phyloP scores from a whole-genome alignment of 306 rosid genomes.

The Cicer cuneatum region DNA sequence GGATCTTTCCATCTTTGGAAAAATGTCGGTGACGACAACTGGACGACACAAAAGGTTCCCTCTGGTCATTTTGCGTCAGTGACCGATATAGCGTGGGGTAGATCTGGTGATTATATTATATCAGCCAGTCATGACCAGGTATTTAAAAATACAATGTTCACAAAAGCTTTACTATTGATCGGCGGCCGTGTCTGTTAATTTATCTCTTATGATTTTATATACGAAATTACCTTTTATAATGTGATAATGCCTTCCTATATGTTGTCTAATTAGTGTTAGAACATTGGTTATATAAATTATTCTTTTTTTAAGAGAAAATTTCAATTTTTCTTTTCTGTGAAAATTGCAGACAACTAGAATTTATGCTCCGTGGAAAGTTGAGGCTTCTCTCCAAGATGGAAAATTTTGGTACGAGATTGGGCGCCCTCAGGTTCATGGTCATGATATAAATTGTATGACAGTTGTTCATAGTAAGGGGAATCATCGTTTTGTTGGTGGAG shows the following conservation, averaged over 20 bases:
- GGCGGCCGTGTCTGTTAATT: not conserved
- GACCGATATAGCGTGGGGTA: constrained; percentile 83
- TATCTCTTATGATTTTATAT: constrained; percentile 9
- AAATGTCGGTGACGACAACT: constrained; percentile 73
- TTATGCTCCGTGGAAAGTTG: constrained; percentile 81
- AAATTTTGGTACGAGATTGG: constrained; percentile 86
- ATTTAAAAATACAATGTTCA: constrained; percentile 13
- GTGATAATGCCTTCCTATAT: constrained; percentile 3
- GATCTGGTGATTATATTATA: constrained; percentile 76
- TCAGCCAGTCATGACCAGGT: constrained; percentile 99
- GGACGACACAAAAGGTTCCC: constrained; percentile 96
- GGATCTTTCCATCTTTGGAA: constrained; percentile 98
- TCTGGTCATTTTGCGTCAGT: constrained; percentile 96
- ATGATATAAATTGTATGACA: constrained; percentile 86
- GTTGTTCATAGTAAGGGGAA: constrained; percentile 78
- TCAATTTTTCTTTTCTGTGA: constrained; percentile 30
- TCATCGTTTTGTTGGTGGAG: constrained; percentile 93
- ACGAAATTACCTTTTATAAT: constrained; percentile 8
- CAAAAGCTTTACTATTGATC: constrained; percentile 23
- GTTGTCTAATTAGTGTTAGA: constrained; percentile 34
- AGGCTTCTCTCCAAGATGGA: constrained; percentile 53
- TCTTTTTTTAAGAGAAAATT: constrained; percentile 8
- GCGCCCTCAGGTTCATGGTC: constrained; percentile 98
- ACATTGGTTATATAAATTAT: constrained; percentile 18
- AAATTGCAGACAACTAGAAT: constrained; percentile 82